Evolutionary conservation across 257 asterid genomes (phyloP), one percentile per base, ranked within the genome.

Genomic region (Pogostemon cablin): DNA sequence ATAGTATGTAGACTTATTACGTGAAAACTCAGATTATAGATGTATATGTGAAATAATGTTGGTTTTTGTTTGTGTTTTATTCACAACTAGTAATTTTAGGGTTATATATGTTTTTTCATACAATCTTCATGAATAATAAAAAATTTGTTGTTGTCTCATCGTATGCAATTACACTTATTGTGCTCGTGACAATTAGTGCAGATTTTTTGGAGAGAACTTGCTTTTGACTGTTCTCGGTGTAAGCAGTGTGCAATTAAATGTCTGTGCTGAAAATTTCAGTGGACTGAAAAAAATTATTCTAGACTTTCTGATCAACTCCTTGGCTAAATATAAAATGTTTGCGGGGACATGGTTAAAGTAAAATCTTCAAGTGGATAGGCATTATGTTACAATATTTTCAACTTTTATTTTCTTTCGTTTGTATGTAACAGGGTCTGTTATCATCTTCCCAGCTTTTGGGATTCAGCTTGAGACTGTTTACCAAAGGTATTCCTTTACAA

Each of bases 391-490:
- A 15, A 49, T n/a, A 39, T 39, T 55, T 72, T 72, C 15, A 49
- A 48, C 37, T 50, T 38, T 12, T n/a, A 34, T 41, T 50, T 72
- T 67, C 40, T 15, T 62, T 53, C 73, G 37, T 73, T 72, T 82
- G 40, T 20, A 5, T 78, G 68, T 75, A 47, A 49, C 95, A 92
- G 98, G 86, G 80, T 84, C 97, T 32, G 92, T 87, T 68, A 78
- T 84, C 40, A 87, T 91, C 75, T 84, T 93, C 40, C 96, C 97
- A 48, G 88, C 87, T 48, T 86, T 93, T 63, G 96, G 98, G 12
- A 84, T 93, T 82, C 97, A 93, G 85, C 97, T 93, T 66, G 97
- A 90, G 82, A 86, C 96, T 76, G 81, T 78, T 15, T 91, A 82
- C 74, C 74, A 81, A 84, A 93, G 98, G 96, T 92, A 86, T 67